Conservation (phyloP, 192 early-diverging fungal species). For the Pilobolus umbonatus region DNA sequence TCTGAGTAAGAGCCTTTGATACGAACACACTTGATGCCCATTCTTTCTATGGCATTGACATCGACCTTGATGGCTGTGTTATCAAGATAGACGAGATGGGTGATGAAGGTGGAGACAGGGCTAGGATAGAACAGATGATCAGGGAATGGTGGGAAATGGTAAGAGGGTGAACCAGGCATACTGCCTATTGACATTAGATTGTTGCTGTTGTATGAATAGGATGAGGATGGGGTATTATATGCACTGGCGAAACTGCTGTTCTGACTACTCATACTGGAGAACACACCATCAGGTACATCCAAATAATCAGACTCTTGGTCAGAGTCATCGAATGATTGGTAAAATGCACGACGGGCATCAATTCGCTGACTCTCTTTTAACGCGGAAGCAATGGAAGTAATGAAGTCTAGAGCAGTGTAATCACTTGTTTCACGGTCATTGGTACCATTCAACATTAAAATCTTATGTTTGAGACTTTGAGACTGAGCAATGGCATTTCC, state of each 20-base stretch:
- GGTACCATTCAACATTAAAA: constrained; percentile 66
- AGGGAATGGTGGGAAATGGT: constrained; percentile 32
- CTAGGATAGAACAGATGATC: constrained; percentile 28
- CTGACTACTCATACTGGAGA: neutral
- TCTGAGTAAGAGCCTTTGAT: constrained; percentile 14
- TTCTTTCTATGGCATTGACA: constrained; percentile 39
- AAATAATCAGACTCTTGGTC: neutral
- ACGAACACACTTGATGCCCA: constrained; percentile 46
- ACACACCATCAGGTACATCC: neutral
- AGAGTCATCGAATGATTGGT: constrained; percentile 13
- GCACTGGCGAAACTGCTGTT: neutral
- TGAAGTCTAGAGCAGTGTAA: constrained; percentile 70
- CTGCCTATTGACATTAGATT: constrained; percentile 5
- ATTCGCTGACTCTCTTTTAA: constrained; percentile 47
- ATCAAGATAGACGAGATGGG: constrained; percentile 48
- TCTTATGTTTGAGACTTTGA: constrained; percentile 47
- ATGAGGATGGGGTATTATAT: constrained; percentile 13
- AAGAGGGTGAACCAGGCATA: constrained; percentile 16
- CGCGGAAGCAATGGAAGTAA: constrained; percentile 57
- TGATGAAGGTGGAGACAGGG: constrained; percentile 40
- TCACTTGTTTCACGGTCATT: constrained; percentile 64
- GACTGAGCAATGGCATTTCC: constrained; percentile 60
- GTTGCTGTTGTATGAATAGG: neutral
- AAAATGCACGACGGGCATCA: constrained; percentile 34
- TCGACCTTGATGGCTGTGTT: constrained; percentile 46